Base-by-base conservation (phyloP, 2,329 filamentous ascomycete species). In the Pleochaeta shiraiana region DNA sequence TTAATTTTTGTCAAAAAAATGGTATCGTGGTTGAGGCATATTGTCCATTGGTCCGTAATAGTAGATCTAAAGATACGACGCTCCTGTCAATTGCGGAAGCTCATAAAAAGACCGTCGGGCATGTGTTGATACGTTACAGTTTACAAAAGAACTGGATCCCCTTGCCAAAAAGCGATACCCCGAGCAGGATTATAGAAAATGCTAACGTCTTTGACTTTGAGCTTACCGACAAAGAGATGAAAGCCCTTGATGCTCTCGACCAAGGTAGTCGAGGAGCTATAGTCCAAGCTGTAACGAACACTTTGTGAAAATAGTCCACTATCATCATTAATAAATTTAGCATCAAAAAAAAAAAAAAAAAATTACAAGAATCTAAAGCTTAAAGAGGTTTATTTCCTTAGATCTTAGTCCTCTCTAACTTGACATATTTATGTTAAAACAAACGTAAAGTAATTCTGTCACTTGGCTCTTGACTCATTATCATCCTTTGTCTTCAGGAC, bases 121-220 rank as follows among this genome's bases (percentile, higher is more conserved):
- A 90, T 74, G 75, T 89, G 4, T 74, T 90, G 67, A 77, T 90
- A 21, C 78, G 86, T 66, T 90, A 85, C 71, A 81, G 80, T 66
- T 73, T 90, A 70, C 84, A 90, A 71, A 88, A 87, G 75, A 79
- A 77, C 11, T 87, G 83, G 81, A 78, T 84, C 19, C 83, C 85
- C 21, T 73, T 88, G 65, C 83, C 84, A 24, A 88, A 88, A 76
- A 86, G 83, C 66, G 81, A 81, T 64, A 79, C 77, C 1, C 76
- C 78, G 0, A 78, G 78, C 11, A 77, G 83, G 12, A 87, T 88
- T 67, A 76, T 74, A 63, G 76, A 79, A 65, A 87, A 87, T 70
- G 77, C 78, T 0, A 75, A 83, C 64, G 77, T 87, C 0, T 87
- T 80, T 72, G 77, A 77, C 64, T 87, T 87, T 70, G 75, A 78